A percentile compares a stretch with the other conserved stretches of the same genome.
These are phyloP conservation scores for Pecoramyces ruminantium DNA, from an alignment of 192 early-diverging fungal genomes.

Conservation along the genomic window DNA sequence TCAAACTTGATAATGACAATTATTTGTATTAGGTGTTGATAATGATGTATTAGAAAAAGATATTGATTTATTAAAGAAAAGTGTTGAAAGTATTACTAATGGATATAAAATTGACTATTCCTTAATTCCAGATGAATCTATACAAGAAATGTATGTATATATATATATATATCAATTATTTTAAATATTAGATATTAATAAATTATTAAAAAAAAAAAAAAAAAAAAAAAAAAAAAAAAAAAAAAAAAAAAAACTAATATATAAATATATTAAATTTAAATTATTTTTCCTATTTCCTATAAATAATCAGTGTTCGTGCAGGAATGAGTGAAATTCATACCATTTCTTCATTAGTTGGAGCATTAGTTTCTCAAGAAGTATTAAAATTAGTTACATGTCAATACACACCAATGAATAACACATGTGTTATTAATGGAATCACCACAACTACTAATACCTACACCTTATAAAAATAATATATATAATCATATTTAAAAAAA, in stretches of 20 bases:
- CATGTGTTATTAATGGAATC: slow-evolving; percentile 69
- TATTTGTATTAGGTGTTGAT: slow-evolving; percentile 5
- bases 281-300: no score
- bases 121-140: slow-evolving; percentile 26
- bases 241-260: no score
- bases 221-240: no score
- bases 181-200: no score
- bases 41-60: slow-evolving; percentile 26
- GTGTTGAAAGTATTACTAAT: slow-evolving; percentile 17
- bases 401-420: slow-evolving; percentile 83
- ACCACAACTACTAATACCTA: no score
- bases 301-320: slow-evolving; percentile 23
- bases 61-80: slow-evolving; percentile 28
- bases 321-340: slow-evolving; percentile 65
- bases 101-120: slow-evolving; percentile 14
- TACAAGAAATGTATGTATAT: slow-evolving; percentile 49
- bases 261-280: no score
- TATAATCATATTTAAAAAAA: no score
- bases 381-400: slow-evolving; percentile 92
- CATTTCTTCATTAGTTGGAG: slow-evolving; percentile 71
- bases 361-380: slow-evolving; percentile 77
- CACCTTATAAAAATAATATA: no score
- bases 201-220: no score
- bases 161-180: no score
- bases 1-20: no score